Base-by-base conservation (phyloP, 2,329 filamentous ascomycete genomes). In the Fusarium sp. region DNA sequence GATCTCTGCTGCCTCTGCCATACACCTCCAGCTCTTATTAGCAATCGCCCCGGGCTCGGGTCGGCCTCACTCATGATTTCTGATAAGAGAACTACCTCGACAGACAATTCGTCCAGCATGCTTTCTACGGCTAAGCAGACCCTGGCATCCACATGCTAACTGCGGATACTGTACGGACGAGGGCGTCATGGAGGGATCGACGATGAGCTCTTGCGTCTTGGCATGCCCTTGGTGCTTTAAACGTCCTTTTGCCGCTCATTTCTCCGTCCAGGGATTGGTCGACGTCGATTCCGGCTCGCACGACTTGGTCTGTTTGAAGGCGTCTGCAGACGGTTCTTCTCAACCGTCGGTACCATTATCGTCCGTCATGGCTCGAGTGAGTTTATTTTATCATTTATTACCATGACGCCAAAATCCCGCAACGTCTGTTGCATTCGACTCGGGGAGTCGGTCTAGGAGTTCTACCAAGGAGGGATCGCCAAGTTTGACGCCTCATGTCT, bases 171-270 rank as follows among this genome's bases (percentile, higher is more conserved):
- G 61, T 16, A 40, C 35, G 22, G 31, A 38, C 22, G 42, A 66
- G 63, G 54, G 60, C 72, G 72, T 75, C 72, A 74, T 75, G 69
- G 68, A 64, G 72, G 56, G 72, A 73, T 74, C 72, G 69, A 65
- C 72, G 69, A 74, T 57, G 72, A 64, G 59, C 54, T 62, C 52
- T 72, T 63, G 42, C 16, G 69, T 73, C 72, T 74, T 74, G 72
- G 72, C 72, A 63, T 63, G 63, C 52, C 50, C 25, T 52, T 52
- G 42, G 60, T 63, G 42, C 50, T 36, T 16, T 66, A 50, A 33
- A 25, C 68, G 35, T 66, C 63, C 54, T 63, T 54, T 66, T 63
- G 60, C 50, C 57, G 62, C 50, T 72, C 27, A 66, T 66, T 36
- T 70, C 35, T 47, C 5, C 14, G 33, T 22, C 63, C 64, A n/a